Conservation (phyloP, 495 filamentous ascomycete genomes). For the Thermochaetoides thermophila region DNA sequence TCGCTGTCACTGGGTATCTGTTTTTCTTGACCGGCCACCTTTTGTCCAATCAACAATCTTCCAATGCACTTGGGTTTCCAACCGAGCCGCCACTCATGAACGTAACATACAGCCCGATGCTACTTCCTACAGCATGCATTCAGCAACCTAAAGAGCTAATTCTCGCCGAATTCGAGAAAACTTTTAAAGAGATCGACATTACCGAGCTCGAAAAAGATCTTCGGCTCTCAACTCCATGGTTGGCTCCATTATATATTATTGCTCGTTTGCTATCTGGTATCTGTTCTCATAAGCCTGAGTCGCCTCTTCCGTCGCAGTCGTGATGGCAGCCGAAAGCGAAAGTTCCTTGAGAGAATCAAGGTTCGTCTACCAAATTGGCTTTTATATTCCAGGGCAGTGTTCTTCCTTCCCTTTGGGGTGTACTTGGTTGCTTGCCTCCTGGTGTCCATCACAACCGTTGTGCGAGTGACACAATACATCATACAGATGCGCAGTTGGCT, state of each 20-base stretch:
- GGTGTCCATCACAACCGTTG: slow-evolving; percentile 9
- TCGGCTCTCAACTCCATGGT: slow-evolving; percentile 15
- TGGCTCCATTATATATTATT: slow-evolving; percentile 18
- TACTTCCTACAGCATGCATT: slow-evolving; percentile 22
- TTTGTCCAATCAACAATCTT: slow-evolving; percentile 17
- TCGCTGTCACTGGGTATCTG: slow-evolving; percentile 12
- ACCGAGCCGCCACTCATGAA: slow-evolving; percentile 10
- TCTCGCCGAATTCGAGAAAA: slow-evolving; percentile 3
- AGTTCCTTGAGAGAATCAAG: too few species aligned
- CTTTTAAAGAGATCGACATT: too few species aligned
- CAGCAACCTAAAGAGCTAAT: slow-evolving; percentile 9
- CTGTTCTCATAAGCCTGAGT: slow-evolving; percentile 12
- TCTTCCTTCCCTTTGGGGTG: slow-evolving; percentile 12
- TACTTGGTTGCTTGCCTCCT: slow-evolving; percentile 16
- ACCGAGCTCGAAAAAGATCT: too few species aligned
- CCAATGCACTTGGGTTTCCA: slow-evolving; percentile 13
- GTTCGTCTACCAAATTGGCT: slow-evolving; percentile 4
- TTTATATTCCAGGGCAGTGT: too few species aligned
- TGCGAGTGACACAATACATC: slow-evolving; percentile 14
- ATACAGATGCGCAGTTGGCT: slow-evolving; percentile 18
- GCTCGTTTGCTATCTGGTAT: slow-evolving; percentile 16
- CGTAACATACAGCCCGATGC: slow-evolving; percentile 12
- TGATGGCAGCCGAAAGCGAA: slow-evolving; percentile 8
- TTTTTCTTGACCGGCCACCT: slow-evolving; percentile 17
- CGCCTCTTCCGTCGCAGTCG: slow-evolving; percentile 13